Conservation (phyloP, 306 rosid genomes). For the Chamaecrista fasciculata region DNA sequence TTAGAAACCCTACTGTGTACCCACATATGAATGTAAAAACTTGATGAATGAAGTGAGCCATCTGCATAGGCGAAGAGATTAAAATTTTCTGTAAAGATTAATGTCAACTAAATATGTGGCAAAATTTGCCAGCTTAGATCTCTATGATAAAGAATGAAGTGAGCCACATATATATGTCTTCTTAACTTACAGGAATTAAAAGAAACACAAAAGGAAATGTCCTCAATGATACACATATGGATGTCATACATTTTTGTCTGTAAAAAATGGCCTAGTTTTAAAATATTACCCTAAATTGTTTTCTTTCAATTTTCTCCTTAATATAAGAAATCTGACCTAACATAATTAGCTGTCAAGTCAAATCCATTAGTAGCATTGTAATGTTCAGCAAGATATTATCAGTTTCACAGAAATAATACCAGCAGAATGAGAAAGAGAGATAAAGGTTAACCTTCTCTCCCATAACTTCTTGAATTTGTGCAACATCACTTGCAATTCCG, state of each 20-base stretch:
- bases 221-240: neutral
- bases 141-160: slow-evolving; percentile 19
- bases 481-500: slow-evolving; percentile 94
- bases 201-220: neutral
- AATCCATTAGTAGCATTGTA: neutral
- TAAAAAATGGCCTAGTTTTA: neutral
- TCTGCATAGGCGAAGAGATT: slow-evolving; percentile 47
- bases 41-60: slow-evolving; percentile 85
- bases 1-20: slow-evolving; percentile 66
- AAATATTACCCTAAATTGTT: neutral
- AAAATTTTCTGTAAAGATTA: neutral
- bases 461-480: slow-evolving; percentile 95
- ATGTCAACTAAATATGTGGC: neutral
- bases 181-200: neutral
- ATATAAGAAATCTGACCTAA: neutral
- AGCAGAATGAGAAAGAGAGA: neutral
- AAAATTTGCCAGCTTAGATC: neutral
- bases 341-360: neutral
- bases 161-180: no score
- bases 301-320: neutral
- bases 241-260: neutral
- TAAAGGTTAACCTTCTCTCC: slow-evolving; percentile 79
- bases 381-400: neutral
- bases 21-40: slow-evolving; percentile 81
- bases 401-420: neutral